Evolutionary conservation across 768 basidiomycete species (phyloP).

Genomic region (Hemileccinum impolitum): DNA sequence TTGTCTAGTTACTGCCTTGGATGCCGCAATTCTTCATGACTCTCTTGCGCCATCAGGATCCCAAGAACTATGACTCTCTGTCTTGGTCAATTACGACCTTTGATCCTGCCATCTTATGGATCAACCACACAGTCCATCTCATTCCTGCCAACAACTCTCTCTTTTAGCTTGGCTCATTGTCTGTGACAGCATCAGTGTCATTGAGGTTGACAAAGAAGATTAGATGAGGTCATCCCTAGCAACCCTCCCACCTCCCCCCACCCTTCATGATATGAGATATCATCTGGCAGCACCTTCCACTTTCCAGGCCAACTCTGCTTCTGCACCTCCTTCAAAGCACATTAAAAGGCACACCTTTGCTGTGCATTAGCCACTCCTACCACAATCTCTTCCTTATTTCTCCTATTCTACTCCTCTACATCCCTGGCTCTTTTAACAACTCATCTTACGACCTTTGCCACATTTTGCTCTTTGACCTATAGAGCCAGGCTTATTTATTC

Average conservation of each 20-base stretch:
- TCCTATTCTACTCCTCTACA: constrained; percentile 28
- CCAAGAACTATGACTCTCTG: no score
- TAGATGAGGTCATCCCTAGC: constrained; percentile 29
- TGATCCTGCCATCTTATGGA: no score
- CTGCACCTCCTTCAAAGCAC: constrained; percentile 33
- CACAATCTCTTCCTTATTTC: constrained; percentile 24
- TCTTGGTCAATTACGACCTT: no score
- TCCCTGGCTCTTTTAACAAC: constrained; percentile 54
- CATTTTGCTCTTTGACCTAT: constrained; percentile 37
- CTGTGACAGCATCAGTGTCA: constrained; percentile 43
- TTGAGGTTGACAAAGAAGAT: constrained; percentile 35
- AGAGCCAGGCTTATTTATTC: constrained; percentile 39
- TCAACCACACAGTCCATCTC: constrained; percentile 47
- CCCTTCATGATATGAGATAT: constrained; percentile 17
- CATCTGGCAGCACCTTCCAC: constrained; percentile 10
- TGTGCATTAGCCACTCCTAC: constrained; percentile 74
- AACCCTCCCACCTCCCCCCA: constrained; percentile 3
- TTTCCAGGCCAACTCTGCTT: constrained; percentile 19
- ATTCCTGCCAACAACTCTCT: constrained; percentile 33
- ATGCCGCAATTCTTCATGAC: no score
- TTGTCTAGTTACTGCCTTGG: no score
- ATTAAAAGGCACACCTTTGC: constrained; percentile 90
- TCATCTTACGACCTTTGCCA: constrained; percentile 56
- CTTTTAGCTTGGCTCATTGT: constrained; percentile 31
- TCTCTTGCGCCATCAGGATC: no score